phyloP scores from a whole-genome alignment of 1,284 basidiomycete genomes.

The Pseudozyma tsukubaensis region DNA sequence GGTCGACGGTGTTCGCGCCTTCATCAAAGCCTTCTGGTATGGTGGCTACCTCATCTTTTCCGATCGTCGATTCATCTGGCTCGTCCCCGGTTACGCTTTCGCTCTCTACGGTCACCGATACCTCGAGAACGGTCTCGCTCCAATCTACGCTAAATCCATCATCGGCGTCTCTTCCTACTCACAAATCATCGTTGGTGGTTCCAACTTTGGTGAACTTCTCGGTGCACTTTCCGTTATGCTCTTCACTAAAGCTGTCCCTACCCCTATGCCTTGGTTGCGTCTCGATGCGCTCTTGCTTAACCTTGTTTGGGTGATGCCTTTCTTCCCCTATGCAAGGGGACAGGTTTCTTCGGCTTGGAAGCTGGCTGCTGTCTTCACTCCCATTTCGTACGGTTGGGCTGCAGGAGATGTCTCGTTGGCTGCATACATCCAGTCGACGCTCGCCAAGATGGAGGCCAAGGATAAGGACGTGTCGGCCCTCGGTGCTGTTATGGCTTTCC shows the following conservation, averaged over 20 bases:
- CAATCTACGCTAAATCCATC: conserved; percentile 67
- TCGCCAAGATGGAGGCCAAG: conserved; percentile 64
- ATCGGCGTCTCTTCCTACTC: conserved; percentile 67
- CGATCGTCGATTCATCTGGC: conserved; percentile 68
- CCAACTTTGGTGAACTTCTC: conserved; percentile 67
- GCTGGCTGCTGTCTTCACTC: conserved; percentile 64
- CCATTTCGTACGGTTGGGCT: conserved; percentile 69
- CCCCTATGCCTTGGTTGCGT: conserved; percentile 68
- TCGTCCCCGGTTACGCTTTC: conserved; percentile 66
- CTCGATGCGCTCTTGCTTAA: conserved; percentile 67
- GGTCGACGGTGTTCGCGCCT: conserved; percentile 54
- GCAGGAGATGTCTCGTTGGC: conserved; percentile 70
- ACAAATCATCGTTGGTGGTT: conserved; percentile 61
- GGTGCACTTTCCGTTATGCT: conserved; percentile 68
- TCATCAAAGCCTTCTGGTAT: conserved; percentile 66
- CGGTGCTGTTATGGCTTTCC: conserved; percentile 69
- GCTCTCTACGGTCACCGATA: conserved; percentile 70
- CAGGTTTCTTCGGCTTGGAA: conserved; percentile 58
- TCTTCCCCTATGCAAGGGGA: conserved; percentile 56
- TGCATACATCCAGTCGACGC: conserved; percentile 69
- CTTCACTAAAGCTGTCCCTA: conserved; percentile 63
- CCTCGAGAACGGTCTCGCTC: conserved; percentile 69
- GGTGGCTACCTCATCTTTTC: conserved; percentile 64
- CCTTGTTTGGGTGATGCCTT: conserved; percentile 69
- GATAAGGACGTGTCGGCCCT: conserved; percentile 68